Base-by-base conservation (phyloP, 192 early-diverging fungal genomes). In the Backusella parvicylindrica region DNA sequence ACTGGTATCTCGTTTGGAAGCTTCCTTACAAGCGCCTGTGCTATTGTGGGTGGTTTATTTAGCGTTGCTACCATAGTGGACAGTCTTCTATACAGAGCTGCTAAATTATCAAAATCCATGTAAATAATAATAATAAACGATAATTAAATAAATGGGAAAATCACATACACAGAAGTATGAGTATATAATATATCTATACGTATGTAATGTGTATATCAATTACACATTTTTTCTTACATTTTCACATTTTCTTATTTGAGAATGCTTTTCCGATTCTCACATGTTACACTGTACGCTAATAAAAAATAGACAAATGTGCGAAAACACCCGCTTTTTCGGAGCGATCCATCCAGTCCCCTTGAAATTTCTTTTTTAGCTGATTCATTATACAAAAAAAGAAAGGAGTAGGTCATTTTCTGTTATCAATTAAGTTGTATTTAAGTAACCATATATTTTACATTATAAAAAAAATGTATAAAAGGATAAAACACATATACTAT, bases 51-150 rank as follows among this genome's bases (percentile, higher is more conserved):
- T 53, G 97, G 96, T 28, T 89, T 98, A 40, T 96, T 93, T 78
- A 97, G 96, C n/a, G 94, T 98, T 4, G 95, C 96, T 1, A 89
- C 95, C 15, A 88, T 98, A 28, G 77, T 97, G 15, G 97, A 98
- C 78, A 86, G 88, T 43, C 79, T 92, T 23, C 86, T 97, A 30
- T 98, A 93, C 84, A 90, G 89, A 18, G 90, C 96, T 7, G 93
- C 53, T 92, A 76, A 92, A 88, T 60, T 60, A 60, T 60, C 53
- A 60, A 60, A 60, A 60, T 60, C 53, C 53, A 60, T 60, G 53
- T 60, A 60, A 60, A 60, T 60, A 60, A 60, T 11, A 50, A 50
- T 21, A 50, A 23, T n/a, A 50, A 50, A 15, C 2, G 18, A 26
- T 60, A 60, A 26, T 60, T 2, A 26, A 60, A 12, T 12, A 60